These are phyloP conservation scores for Letharia columbiana DNA, from an alignment of 495 filamentous ascomycete genomes.

Conservation along the genomic window DNA sequence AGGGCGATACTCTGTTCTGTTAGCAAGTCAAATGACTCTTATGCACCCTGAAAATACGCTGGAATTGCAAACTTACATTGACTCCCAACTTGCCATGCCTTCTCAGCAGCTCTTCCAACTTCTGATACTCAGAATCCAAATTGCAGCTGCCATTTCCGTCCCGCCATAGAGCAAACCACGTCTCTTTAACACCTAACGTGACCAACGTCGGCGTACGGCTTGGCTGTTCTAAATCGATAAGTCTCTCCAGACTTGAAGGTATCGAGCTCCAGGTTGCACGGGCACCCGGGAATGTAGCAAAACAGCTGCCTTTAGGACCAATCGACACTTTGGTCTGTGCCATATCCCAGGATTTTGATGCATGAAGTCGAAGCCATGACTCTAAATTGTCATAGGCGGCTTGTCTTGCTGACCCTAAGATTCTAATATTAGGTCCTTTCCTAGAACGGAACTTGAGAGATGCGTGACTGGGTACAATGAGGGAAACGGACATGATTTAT, in stretches of 20 bases:
- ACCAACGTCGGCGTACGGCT: not conserved
- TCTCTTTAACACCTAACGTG: not conserved
- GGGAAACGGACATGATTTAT: not conserved
- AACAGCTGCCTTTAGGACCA: not conserved
- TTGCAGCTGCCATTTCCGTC: conserved; percentile 4
- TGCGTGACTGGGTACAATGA: not conserved
- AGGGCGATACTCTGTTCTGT: not conserved
- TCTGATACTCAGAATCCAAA: not conserved
- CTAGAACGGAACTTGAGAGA: not conserved
- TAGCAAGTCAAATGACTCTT: not conserved
- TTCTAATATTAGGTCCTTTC: not conserved
- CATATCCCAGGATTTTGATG: not conserved
- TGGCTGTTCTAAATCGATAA: not conserved
- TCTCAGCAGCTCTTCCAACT: not conserved
- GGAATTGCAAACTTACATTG: not conserved
- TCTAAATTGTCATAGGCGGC: conserved; percentile 1
- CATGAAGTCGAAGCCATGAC: conserved; percentile 1
- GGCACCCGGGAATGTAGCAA: not conserved
- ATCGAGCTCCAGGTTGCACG: not conserved
- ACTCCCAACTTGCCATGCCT: conserved; percentile 5
- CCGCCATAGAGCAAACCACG: conserved; percentile 6
- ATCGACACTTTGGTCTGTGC: not conserved
- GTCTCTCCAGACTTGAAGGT: not conserved
- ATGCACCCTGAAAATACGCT: not conserved
- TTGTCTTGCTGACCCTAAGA: not conserved